A percentile compares a stretch with the other conserved stretches of the same genome.
Conservation (phyloP, 2,329 filamentous ascomycete species). For the Orbilia oligospora region DNA sequence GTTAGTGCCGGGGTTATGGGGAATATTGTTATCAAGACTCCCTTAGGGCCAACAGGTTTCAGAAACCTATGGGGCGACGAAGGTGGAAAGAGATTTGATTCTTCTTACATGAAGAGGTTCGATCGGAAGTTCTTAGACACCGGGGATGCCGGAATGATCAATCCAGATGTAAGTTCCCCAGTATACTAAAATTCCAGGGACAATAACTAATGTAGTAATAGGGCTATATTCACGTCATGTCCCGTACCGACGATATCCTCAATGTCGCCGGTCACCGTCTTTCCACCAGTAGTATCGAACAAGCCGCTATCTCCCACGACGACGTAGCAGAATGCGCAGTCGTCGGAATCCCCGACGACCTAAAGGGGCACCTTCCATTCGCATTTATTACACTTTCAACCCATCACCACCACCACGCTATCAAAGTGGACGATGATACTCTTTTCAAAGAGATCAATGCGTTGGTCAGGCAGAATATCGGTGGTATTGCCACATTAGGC, state of each 20-base stretch:
- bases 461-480: slow-evolving; percentile 83
- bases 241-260: slow-evolving; percentile 84
- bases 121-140: slow-evolving; percentile 88
- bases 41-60: slow-evolving; percentile 87
- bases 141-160: slow-evolving; percentile 89
- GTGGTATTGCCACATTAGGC: slow-evolving; percentile 86
- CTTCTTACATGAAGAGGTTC: slow-evolving; percentile 86
- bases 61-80: slow-evolving; percentile 89
- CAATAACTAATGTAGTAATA: slow-evolving; percentile 12
- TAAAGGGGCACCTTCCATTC: slow-evolving; percentile 93
- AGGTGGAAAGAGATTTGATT: slow-evolving; percentile 79
- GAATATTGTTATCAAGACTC: slow-evolving; percentile 88
- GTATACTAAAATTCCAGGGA: background rate
- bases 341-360: slow-evolving; percentile 83
- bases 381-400: slow-evolving; percentile 81
- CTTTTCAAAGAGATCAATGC: slow-evolving; percentile 76
- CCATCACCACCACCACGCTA: slow-evolving; percentile 66
- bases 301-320: slow-evolving; percentile 86
- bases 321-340: slow-evolving; percentile 86
- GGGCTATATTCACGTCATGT: slow-evolving; percentile 76
- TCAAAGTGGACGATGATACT: slow-evolving; percentile 35
- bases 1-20: slow-evolving; percentile 83
- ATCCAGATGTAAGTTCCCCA: slow-evolving; percentile 73
- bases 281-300: slow-evolving; percentile 89
- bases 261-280: slow-evolving; percentile 96